Conservation (phyloP, 768 basidiomycete species). For the Trametes cubensis region DNA sequence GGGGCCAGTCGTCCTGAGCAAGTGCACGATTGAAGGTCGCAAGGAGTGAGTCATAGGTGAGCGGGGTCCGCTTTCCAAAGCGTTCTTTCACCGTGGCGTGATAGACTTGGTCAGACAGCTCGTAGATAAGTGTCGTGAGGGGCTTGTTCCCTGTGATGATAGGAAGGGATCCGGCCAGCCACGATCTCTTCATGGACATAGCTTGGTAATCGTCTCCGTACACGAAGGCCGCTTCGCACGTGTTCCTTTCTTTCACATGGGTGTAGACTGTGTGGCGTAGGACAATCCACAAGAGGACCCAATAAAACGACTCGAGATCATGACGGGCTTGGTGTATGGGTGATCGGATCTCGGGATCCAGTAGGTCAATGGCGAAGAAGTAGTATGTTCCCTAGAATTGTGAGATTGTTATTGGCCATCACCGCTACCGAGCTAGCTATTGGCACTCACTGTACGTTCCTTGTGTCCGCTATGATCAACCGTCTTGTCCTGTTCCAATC, state of each 20-base stretch:
- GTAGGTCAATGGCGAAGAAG: neutral
- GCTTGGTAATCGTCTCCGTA: neutral
- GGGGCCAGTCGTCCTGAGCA: neutral
- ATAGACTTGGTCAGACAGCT: neutral
- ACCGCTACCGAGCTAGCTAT: neutral
- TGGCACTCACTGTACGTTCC: neutral
- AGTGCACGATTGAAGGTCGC: neutral
- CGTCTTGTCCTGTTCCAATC: neutral
- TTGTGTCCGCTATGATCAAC: neutral
- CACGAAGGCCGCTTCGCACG: neutral
- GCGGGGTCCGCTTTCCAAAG: neutral
- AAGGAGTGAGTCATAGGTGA: neutral
- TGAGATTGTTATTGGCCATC: too few species aligned
- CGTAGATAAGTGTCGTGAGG: neutral
- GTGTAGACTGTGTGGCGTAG: constrained; percentile 8
- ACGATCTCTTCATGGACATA: neutral
- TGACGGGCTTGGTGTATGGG: constrained; percentile 7
- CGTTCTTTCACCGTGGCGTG: neutral
- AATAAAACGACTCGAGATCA: constrained; percentile 20
- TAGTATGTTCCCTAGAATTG: neutral
- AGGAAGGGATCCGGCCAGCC: neutral
- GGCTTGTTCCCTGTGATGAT: neutral
- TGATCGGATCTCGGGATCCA: neutral
- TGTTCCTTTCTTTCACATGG: neutral
- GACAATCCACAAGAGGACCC: constrained; percentile 16